Percentiles rank a stretch among this genome's conserved stretches.
These are phyloP conservation scores for Fraxinus platypoda DNA, from an alignment of 305 asterid genomes.

Conservation along the genomic window DNA sequence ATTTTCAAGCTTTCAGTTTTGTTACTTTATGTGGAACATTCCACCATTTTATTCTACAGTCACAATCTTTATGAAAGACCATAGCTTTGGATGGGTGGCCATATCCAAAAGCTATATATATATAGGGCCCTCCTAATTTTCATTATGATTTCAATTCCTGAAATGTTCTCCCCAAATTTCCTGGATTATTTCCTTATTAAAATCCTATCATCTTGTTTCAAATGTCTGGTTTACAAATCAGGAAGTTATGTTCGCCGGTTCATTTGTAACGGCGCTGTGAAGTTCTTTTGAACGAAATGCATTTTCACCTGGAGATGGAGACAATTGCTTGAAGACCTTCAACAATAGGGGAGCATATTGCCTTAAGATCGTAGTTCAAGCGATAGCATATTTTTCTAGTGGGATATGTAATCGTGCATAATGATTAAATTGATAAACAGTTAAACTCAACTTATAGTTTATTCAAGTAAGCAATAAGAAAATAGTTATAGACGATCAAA, in stretches of 20 bases:
- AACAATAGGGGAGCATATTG: not conserved
- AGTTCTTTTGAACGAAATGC: not conserved
- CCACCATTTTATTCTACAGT: not conserved
- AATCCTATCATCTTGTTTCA: not conserved
- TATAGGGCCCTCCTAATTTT: not conserved
- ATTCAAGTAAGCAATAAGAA: not conserved
- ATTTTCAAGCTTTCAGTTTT: not conserved
- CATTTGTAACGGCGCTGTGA: not conserved
- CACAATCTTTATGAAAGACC: not conserved
- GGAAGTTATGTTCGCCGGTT: not conserved
- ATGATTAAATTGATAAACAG: not conserved
- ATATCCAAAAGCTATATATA: not conserved
- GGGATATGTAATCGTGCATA: not conserved
- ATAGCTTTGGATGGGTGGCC: not conserved
- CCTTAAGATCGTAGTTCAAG: not conserved
- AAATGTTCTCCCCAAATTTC: not conserved
- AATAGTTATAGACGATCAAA: not conserved
- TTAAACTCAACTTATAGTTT: not conserved
- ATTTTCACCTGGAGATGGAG: not conserved
- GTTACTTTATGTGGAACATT: not conserved
- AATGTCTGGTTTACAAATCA: not conserved
- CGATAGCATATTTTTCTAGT: not conserved
- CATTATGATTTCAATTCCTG: not conserved
- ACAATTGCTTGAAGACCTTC: not conserved
- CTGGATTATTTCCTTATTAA: not conserved